Evolutionary conservation across 2,329 filamentous ascomycete species (phyloP).

Genomic region (Reticulascus tulasneorum): DNA sequence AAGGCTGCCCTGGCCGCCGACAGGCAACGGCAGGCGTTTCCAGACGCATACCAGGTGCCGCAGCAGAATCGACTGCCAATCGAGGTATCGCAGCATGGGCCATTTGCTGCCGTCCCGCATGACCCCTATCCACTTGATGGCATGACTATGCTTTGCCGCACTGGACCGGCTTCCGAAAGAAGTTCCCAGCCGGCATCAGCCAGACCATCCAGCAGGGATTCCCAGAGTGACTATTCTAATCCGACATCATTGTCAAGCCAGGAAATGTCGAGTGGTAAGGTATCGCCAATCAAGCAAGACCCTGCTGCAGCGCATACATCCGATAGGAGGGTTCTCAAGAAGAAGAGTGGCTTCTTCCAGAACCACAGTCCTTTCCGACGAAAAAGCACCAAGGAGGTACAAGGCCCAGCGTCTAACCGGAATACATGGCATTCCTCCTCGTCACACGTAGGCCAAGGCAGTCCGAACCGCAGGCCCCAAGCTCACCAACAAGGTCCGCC

Average conservation of each 20-base stretch:
- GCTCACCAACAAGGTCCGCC: constrained; percentile 33
- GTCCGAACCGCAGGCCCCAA: constrained; percentile 33
- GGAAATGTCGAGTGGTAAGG: constrained; percentile 70
- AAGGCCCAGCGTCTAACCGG: constrained; percentile 38
- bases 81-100: constrained; percentile 52
- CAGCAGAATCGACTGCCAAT: constrained; percentile 30
- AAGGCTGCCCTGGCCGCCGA: constrained; percentile 26
- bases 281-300: constrained; percentile 68
- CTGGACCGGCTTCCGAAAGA: constrained; percentile 58
- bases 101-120: constrained; percentile 71
- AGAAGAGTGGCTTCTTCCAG: constrained; percentile 85
- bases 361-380: constrained; percentile 88
- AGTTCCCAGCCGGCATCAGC: constrained; percentile 51
- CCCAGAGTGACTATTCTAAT: constrained; percentile 85
- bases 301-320: constrained; percentile 44
- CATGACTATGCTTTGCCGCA: constrained; percentile 95
- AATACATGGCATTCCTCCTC: constrained; percentile 55
- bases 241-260: constrained; percentile 85
- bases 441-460: constrained; percentile 15
- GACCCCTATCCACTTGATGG: constrained; percentile 93
- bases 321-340: constrained; percentile 65
- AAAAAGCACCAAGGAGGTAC: constrained; percentile 77
- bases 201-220: constrained; percentile 79
- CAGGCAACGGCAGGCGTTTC: constrained; percentile 5
- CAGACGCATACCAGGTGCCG: constrained; percentile 12